These are phyloP conservation scores for Scedosporium dehoogii DNA, from an alignment of 2,329 filamentous ascomycete genomes.

Conservation along the genomic window DNA sequence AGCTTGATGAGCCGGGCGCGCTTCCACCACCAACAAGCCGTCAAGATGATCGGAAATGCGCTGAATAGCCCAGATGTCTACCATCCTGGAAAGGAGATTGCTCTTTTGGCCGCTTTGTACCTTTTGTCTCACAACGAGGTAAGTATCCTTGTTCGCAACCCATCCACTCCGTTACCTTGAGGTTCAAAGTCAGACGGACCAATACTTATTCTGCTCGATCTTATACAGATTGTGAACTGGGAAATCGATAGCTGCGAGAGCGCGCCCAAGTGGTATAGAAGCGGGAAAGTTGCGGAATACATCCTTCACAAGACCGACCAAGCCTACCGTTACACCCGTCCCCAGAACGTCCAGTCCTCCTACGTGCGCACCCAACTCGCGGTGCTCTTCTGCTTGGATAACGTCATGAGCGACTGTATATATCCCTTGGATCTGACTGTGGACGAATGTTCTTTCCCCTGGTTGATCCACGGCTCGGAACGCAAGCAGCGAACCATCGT, in stretches of 20 bases:
- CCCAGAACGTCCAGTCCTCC: neutral
- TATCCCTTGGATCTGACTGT: neutral
- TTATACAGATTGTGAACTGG: neutral
- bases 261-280: neutral
- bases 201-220: too few species aligned
- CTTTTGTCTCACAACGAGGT: neutral
- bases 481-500: neutral
- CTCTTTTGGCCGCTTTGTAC: neutral
- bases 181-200: neutral
- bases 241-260: neutral
- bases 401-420: neutral
- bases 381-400: neutral
- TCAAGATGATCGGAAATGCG: neutral
- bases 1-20: neutral
- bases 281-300: neutral
- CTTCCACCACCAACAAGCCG: neutral
- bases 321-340: neutral
- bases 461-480: neutral
- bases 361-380: neutral
- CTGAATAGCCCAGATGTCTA: neutral
- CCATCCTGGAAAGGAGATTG: neutral
- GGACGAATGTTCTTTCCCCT: neutral
- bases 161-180: neutral
- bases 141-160: neutral
- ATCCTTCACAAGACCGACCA: neutral